Evolutionary conservation across 306 rosid species (phyloP), one percentile per base, ranked within the genome.

Genomic region (Prunus mume): DNA sequence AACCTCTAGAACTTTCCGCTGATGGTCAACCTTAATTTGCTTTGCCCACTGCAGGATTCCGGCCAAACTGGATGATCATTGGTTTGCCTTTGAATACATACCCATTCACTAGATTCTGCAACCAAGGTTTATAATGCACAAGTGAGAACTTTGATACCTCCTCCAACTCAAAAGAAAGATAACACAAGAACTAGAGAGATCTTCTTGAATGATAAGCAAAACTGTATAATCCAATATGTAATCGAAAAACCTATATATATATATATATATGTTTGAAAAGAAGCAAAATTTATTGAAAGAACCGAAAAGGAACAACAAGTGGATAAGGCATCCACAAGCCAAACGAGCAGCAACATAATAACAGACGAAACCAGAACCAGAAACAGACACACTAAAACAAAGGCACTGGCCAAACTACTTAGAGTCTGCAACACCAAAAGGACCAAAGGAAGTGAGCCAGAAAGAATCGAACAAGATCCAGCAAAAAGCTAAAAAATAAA

Each of bases 51-150:
- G 80, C 85, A 56, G 94, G 90, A 84, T 88, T 94, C 41, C 96
- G 89, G 54, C 97, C 97, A 77, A 92, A 94, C 85, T 92, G 97
- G 71, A 92, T 89, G 63, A 92, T 88, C 97, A 95, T 89, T 69
- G 98, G 97, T 85, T 95, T 95, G 77, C 97, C 92, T 87, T 89
- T 90, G 78, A 89, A 92, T 78, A 88, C 87, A 79, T 83, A 87
- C 47, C 97, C 97, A 84, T 92, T 85, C 54, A 82, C 98, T 64
- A 89, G 80, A 92, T 85, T 89, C 98, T 92, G 93, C 81, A 82
- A 34, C 79, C 78, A 80, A 80, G 7, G 58, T 22, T 74, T 46
- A 75, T 4, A 47, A 80, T 28, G 75, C 41, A 64, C 27, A 79
- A 74, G 17, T 63, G 55, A 65, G 52, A 7, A 20, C 34, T 32